phyloP scores from a whole-genome alignment of 345 rosid species.

The Chamaenerion angustifolium region DNA sequence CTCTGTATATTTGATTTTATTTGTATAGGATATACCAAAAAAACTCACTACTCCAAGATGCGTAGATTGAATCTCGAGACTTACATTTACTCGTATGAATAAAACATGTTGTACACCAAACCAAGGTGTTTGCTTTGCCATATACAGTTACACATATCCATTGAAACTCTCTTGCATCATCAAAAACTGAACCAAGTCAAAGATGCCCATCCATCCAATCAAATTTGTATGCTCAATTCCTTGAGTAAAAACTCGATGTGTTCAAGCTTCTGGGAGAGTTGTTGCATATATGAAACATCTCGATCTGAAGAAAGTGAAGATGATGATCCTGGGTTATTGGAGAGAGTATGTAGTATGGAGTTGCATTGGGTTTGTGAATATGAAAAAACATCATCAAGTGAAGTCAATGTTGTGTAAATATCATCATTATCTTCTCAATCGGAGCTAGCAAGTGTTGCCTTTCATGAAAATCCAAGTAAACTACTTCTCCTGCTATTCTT shows the following conservation, averaged over 20 bases:
- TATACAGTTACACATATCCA: background rate
- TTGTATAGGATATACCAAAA: slow-evolving; percentile 19
- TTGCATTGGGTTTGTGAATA: slow-evolving; percentile 57
- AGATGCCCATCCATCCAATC: background rate
- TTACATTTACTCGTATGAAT: too few species aligned
- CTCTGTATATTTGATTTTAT: background rate
- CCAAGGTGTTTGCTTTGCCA: background rate
- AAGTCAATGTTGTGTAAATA: slow-evolving; percentile 40
- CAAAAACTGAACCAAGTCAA: slow-evolving; percentile 8
- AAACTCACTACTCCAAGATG: slow-evolving; percentile 6
- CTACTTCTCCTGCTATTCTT: slow-evolving; percentile 30
- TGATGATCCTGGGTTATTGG: slow-evolving; percentile 28
- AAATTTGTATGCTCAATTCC: slow-evolving; percentile 52
- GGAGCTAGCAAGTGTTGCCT: slow-evolving; percentile 15
- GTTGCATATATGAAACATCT: slow-evolving; percentile 23
- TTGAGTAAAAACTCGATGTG: slow-evolving; percentile 44
- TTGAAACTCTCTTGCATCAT: slow-evolving; percentile 10
- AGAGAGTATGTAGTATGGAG: slow-evolving; percentile 23
- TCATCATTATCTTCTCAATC: slow-evolving; percentile 7
- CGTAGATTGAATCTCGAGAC: too few species aligned
- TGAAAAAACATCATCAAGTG: slow-evolving; percentile 53
- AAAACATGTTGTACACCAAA: slow-evolving; percentile 2
- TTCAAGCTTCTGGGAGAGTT: slow-evolving; percentile 55
- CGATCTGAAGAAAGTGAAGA: slow-evolving; percentile 15
- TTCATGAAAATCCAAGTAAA: slow-evolving; percentile 23